These are phyloP conservation scores for Amoebophrya sp. DNA, from an alignment of 169 alveolate species.

Conservation along the genomic window DNA sequence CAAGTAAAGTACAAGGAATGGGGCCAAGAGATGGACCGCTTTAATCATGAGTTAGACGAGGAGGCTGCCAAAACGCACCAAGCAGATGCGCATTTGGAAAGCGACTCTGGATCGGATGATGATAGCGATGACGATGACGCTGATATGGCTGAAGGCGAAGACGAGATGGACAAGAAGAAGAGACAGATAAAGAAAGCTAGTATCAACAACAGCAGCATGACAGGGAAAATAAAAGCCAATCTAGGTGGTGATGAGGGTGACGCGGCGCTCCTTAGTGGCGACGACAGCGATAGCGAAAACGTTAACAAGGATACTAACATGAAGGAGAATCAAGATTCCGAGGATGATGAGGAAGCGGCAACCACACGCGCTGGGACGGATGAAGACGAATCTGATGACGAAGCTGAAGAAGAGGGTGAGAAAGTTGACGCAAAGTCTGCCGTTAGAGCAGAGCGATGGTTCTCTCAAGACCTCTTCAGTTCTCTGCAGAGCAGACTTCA, in stretches of 20 bases:
- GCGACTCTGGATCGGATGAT: background rate
- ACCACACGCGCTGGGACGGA: constrained; percentile 10
- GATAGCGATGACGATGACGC: constrained; percentile 22
- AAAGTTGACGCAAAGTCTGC: background rate
- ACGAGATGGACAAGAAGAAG: background rate
- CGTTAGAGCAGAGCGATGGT: constrained; percentile 31
- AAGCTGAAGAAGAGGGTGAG: constrained; percentile 25
- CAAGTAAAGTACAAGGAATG: constrained; percentile 27
- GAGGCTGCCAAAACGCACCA: constrained; percentile 22
- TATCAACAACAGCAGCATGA: no score
- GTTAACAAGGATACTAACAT: no score
- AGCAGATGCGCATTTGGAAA: background rate
- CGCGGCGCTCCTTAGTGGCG: no score
- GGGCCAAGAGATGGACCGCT: background rate
- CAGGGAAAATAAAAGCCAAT: no score
- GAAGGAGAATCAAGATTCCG: constrained; percentile 36
- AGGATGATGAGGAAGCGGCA: constrained; percentile 34
- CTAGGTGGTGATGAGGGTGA: no score
- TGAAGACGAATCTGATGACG: constrained; percentile 10
- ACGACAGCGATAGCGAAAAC: no score
- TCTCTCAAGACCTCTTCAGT: constrained; percentile 37
- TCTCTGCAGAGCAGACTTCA: background rate
- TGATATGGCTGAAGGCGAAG: constrained; percentile 31
- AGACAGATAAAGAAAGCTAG: no score
- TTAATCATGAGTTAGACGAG: background rate